Evolutionary conservation across 805 yeast species (phyloP).

Genomic region (Sugiyamaella lignohabitans): DNA sequence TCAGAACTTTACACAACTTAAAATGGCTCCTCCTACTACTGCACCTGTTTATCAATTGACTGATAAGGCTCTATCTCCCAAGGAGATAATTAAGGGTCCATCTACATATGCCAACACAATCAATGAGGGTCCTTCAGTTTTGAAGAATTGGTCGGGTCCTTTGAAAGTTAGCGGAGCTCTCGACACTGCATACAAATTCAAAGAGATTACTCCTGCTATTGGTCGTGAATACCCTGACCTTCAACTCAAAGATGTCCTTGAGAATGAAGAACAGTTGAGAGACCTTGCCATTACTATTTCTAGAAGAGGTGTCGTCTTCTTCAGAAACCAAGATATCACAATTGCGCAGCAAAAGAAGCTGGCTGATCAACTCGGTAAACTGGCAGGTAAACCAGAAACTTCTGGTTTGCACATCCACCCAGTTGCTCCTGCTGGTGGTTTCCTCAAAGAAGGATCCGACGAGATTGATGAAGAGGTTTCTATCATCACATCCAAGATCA

Average conservation of each 20-base stretch:
- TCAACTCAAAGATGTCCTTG: conserved; percentile 25
- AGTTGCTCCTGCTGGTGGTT: conserved; percentile 22
- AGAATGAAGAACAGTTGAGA: conserved; percentile 16
- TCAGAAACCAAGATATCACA: conserved; percentile 40
- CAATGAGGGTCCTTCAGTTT: not conserved
- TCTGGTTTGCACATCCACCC: conserved; percentile 29
- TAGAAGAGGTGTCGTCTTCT: conserved; percentile 46
- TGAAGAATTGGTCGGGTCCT: conserved; percentile 1
- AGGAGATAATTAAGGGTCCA: not conserved
- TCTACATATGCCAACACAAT: not conserved
- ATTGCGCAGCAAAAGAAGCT: conserved; percentile 27
- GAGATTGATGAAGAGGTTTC: conserved; percentile 27
- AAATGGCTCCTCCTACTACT: conserved; percentile 6
- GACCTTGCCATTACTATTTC: conserved; percentile 43
- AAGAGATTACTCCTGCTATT: conserved; percentile 27
- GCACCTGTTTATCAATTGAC: not conserved
- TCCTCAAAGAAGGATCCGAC: conserved; percentile 21
- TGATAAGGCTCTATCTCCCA: not conserved
- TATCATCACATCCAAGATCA: conserved; percentile 10
- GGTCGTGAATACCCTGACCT: conserved; percentile 29
- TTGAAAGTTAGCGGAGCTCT: conserved; percentile 23
- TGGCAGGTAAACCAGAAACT: conserved; percentile 26
- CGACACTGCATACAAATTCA: conserved; percentile 24
- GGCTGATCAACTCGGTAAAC: conserved; percentile 22
- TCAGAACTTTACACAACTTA: no score